These are phyloP conservation scores for Globisporangium abappressorium DNA, from an alignment of 352 stramenopile genomes.

Conservation along the genomic window DNA sequence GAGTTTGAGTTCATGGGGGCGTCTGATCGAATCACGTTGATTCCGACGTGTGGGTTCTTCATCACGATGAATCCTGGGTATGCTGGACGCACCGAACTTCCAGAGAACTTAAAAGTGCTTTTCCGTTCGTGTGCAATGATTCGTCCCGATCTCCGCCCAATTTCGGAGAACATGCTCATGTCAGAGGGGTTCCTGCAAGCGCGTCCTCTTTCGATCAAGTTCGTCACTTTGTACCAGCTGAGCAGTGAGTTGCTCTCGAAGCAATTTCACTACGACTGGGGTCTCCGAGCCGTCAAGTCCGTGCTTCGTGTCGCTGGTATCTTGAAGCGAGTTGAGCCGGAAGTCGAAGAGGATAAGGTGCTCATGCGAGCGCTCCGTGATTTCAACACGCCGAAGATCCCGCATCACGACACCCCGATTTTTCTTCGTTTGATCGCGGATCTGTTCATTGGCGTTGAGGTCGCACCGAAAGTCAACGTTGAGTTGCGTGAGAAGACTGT, in stretches of 20 bases:
- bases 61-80: slow-evolving; percentile 97
- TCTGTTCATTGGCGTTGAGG: slow-evolving; percentile 91
- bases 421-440: slow-evolving; percentile 87
- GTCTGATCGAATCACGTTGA: slow-evolving; percentile 82
- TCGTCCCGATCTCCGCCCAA: slow-evolving; percentile 91
- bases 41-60: slow-evolving; percentile 90
- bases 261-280: slow-evolving; percentile 92
- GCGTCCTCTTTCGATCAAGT: slow-evolving; percentile 90
- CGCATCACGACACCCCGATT: slow-evolving; percentile 84
- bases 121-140: slow-evolving; percentile 94
- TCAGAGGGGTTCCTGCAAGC: slow-evolving; percentile 87
- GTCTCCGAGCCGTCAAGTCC: slow-evolving; percentile 86
- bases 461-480: slow-evolving; percentile 93
- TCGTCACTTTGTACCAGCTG: slow-evolving; percentile 88
- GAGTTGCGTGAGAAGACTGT: slow-evolving; percentile 91
- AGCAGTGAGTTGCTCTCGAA: slow-evolving; percentile 84
- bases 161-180: slow-evolving; percentile 91
- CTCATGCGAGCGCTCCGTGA: slow-evolving; percentile 84
- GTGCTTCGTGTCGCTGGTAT: slow-evolving; percentile 86
- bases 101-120: slow-evolving; percentile 91
- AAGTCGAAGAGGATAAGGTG: slow-evolving; percentile 85
- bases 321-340: slow-evolving; percentile 75
- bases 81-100: slow-evolving; percentile 81
- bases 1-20: slow-evolving; percentile 89
- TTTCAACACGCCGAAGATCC: slow-evolving; percentile 89